Evolutionary conservation across 2,329 filamentous ascomycete genomes (phyloP).

Genomic region (Hypoxylon sp.): DNA sequence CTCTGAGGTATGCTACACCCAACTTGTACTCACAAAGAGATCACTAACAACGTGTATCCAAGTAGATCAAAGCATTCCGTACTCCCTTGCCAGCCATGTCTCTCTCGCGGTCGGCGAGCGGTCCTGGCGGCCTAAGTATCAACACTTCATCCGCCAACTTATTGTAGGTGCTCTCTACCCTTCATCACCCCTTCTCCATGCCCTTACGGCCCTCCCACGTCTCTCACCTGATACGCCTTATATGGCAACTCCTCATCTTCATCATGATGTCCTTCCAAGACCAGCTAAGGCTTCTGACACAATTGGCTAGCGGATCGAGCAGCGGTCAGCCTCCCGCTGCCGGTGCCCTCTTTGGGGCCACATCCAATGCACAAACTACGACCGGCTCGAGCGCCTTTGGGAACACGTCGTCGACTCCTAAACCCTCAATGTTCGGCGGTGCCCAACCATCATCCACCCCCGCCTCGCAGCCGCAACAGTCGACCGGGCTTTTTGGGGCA

Average conservation of each 20-base stretch:
- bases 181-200: conserved; percentile 22
- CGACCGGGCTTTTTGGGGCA: conserved; percentile 46
- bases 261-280: conserved; percentile 19
- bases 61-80: conserved; percentile 4
- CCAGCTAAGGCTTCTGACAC: conserved; percentile 29
- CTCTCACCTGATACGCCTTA: not conserved
- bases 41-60: no score
- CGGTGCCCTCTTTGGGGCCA: conserved; percentile 44
- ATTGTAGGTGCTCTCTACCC: conserved; percentile 53
- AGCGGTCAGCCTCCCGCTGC: conserved; percentile 46
- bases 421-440: conserved; percentile 45
- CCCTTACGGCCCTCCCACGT: conserved; percentile 14
- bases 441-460: conserved; percentile 34
- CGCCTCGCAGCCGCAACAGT: conserved; percentile 43
- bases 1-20: not conserved
- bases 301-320: conserved; percentile 43
- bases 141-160: conserved; percentile 68
- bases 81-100: conserved; percentile 50
- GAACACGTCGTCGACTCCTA: conserved; percentile 35
- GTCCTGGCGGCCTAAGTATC: conserved; percentile 67
- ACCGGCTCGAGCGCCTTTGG: conserved; percentile 33
- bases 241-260: conserved; percentile 9
- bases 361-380: conserved; percentile 33
- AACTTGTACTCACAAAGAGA: conserved; percentile 1
- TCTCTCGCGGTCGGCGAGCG: conserved; percentile 65